Base-by-base conservation (phyloP, 345 rosid genomes). In the Cochlearia excelsa region DNA sequence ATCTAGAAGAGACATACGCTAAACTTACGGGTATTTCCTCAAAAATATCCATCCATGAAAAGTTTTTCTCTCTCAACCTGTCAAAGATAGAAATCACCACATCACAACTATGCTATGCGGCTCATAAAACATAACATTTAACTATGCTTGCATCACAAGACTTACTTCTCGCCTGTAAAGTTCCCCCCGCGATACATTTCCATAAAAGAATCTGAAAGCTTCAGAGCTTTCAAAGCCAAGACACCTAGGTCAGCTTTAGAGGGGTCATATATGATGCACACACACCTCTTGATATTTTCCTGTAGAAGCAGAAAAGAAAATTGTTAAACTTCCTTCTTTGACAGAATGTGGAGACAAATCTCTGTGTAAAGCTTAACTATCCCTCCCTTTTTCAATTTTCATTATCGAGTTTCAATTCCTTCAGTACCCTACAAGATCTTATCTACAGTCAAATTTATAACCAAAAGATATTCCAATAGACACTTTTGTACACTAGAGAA, bases 11-110 rank as follows among this genome's bases (percentile, higher is more conserved):
- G 16, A 53, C 51, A 8, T 30, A 50, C 34, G 65, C 39, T 33
- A 69, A 30, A 63, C 96, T 84, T 86, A 94, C 99, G 9, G 99
- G 99, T 54, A 94, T 94, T 72, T 94, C 99, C 71, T 94, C 99
- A 66, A 94, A 94, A 56, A 94, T 90, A 77, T 90, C 97, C 81
- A 86, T 90, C 99, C 99, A 94, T 29, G 99, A 85, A 78, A 94
- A 82, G 71, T 87, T 90, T 70, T 82, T 90, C 86, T 94, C 99
- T 74, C 99, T 90, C 88, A 94, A 77, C 82, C 99, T 94, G 63
- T 11, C 33, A 46, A 48, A 49, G 47, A 61, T 27, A 54, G 37
- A 46, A 48, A 57, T 56, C 9, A 54, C 47, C 57, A 47, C 33
- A 63, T 5, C 46, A 49, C 23, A 39, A 8, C 9, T 37, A 67